Evolutionary conservation across 768 basidiomycete genomes (phyloP).

Genomic region (Suillus cothurnatus): DNA sequence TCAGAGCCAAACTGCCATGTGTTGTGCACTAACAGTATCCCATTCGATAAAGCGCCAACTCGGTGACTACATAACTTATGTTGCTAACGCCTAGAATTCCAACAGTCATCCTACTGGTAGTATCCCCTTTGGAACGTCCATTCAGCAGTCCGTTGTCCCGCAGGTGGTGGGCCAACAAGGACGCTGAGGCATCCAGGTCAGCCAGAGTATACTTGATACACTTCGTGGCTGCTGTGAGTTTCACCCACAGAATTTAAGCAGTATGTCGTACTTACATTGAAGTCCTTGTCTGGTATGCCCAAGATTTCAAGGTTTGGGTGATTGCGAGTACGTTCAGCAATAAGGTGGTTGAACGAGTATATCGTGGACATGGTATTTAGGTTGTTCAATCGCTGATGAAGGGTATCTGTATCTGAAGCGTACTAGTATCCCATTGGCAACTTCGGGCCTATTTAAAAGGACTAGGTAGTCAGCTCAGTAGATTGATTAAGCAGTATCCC

Average conservation of each 20-base stretch:
- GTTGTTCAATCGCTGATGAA: neutral
- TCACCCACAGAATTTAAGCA: neutral
- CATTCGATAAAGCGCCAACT: constrained; percentile 32
- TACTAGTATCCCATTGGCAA: neutral
- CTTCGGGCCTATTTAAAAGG: neutral
- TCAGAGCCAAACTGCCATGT: neutral
- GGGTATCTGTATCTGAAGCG: neutral
- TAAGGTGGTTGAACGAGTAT: constrained; percentile 31
- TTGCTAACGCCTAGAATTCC: constrained; percentile 30
- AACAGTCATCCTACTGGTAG: constrained; percentile 26
- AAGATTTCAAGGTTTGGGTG: constrained; percentile 25
- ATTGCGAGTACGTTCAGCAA: constrained; percentile 20
- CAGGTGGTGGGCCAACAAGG: constrained; percentile 27
- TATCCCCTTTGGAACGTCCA: constrained; percentile 27
- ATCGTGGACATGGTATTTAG: constrained; percentile 21
- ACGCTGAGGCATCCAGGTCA: constrained; percentile 28
- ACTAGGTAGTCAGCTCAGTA: neutral
- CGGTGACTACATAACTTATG: constrained; percentile 28
- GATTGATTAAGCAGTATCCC: neutral
- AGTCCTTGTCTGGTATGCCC: constrained; percentile 27
- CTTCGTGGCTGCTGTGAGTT: constrained; percentile 10
- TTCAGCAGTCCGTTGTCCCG: constrained; percentile 20
- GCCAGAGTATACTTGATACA: constrained; percentile 28
- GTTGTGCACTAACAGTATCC: constrained; percentile 28
- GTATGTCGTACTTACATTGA: constrained; percentile 15